Conservation (phyloP, 176 grass and related monocot genomes). For the Zea luxurians region DNA sequence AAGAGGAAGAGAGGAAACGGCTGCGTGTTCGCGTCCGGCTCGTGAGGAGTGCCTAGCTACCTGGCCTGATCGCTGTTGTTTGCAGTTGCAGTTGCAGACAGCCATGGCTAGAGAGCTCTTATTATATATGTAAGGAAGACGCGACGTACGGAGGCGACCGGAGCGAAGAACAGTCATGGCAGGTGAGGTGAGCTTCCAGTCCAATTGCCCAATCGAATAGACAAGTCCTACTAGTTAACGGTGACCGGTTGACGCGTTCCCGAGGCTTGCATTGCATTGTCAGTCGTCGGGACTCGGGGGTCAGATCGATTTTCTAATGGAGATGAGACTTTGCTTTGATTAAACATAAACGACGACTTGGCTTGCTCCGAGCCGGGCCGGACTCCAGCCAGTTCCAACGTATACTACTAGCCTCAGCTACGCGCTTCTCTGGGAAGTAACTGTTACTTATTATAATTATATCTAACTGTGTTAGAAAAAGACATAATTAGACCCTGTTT, state of each 20-base stretch:
- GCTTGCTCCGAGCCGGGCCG: neutral
- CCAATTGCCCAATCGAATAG: neutral
- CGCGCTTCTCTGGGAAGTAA: neutral
- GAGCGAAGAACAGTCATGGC: conserved; percentile 6
- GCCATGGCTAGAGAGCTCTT: neutral
- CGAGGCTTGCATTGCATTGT: neutral
- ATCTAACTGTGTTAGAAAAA: no score
- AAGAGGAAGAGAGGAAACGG: neutral
- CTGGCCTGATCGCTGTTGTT: neutral
- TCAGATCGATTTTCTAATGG: neutral
- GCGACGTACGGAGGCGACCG: neutral
- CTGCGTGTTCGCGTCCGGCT: no score
- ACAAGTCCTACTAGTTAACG: neutral
- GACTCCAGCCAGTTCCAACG: neutral
- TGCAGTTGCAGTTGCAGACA: no score
- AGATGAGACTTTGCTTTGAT: neutral
- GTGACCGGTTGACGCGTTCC: neutral
- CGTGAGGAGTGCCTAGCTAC: no score
- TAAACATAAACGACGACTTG: conserved; percentile 15
- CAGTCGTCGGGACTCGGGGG: neutral
- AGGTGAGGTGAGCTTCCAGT: neutral
- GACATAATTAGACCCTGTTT: no score
- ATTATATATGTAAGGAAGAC: conserved; percentile 21
- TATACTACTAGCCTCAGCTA: no score
- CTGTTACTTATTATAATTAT: no score